Evolutionary conservation across 306 rosid species (phyloP).

Genomic region (Dryas alaskensis): DNA sequence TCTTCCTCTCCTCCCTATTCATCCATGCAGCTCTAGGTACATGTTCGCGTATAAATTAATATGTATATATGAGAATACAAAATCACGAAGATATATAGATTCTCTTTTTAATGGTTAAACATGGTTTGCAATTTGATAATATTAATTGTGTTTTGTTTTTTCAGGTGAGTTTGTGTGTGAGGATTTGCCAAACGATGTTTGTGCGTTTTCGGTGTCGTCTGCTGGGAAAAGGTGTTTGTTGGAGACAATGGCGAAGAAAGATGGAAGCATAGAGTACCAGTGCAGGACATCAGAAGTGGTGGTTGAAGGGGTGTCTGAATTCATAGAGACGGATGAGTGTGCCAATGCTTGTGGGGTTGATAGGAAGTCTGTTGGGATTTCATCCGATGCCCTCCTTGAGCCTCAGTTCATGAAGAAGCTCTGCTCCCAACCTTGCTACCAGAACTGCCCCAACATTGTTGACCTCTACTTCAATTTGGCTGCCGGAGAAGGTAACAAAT

Average conservation of each 20-base stretch:
- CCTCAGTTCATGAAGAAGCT: conserved; percentile 64
- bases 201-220: conserved; percentile 79
- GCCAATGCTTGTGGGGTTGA: conserved; percentile 74
- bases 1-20: conserved; percentile 49
- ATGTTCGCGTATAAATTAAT: too few relatives aligned
- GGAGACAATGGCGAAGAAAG: conserved; percentile 47
- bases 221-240: conserved; percentile 79
- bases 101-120: not conserved
- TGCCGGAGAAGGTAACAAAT: conserved; percentile 61
- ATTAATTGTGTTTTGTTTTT: too few relatives aligned
- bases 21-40: conserved; percentile 57
- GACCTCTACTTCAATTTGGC: conserved; percentile 80
- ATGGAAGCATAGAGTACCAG: conserved; percentile 48
- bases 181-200: conserved; percentile 47
- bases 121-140: not conserved
- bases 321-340: conserved; percentile 65
- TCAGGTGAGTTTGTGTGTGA: conserved; percentile 62
- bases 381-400: conserved; percentile 78
- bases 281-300: conserved; percentile 78
- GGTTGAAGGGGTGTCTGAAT: conserved; percentile 60
- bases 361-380: conserved; percentile 63
- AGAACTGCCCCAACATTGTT: conserved; percentile 66
- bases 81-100: too few relatives aligned
- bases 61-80: too few relatives aligned
- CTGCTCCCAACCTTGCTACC: conserved; percentile 66